Base-by-base conservation (phyloP, 163 green algal genomes). In the Prototheca stagnorum region DNA sequence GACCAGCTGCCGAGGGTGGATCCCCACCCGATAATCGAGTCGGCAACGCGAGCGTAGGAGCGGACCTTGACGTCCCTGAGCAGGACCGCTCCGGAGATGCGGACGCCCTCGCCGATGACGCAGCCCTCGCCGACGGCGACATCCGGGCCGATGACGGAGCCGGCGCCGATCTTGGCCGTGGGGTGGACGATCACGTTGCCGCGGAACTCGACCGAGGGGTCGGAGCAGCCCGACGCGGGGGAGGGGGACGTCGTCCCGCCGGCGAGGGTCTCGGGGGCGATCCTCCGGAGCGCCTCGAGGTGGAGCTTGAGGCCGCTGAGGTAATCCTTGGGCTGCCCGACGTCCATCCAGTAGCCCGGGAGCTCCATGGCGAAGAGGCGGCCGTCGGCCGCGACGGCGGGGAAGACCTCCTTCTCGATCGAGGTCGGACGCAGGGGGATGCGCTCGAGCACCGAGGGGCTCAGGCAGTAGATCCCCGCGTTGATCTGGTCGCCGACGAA, bases 401-500 rank as follows among this genome's bases (percentile, higher is more conserved):
- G 88, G 69, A 98, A 98, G 20, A 94, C 71, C 72, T 93, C 83
- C 45, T 86, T 86, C 72, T 97, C 88, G 37, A 97, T 97, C 39
- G 69, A 87, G 8, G 88, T 98, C 11, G 88, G 88, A 7, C 73
- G 60, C 44, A 90, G 70, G 73, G 95, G 73, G 47, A 98, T 96
- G 56, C 86, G 79, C 49, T 92, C 65, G n/a, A 98, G 72, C 45
- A 95, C 75, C 2, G 39, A 39, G 14, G 88, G 79, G 23, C 51
- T 78, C 39, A 92, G 68, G 45, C 90, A 74, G 64, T 98, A 98
- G 65, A 98, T 98, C 41, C 87, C 88, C 2, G 89, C 89, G 53
- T 97, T 98, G 76, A 97, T 97, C 64, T 93, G 93, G 75, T 98
- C 92, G 15, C 89, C 88, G 33, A 96, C 87, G 78, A 96, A 98